A percentile compares a stretch with the other conserved stretches of the same genome.
These are phyloP conservation scores for Paragyromitra xinjiangensis DNA, from an alignment of 495 filamentous ascomycete genomes.

Conservation along the genomic window DNA sequence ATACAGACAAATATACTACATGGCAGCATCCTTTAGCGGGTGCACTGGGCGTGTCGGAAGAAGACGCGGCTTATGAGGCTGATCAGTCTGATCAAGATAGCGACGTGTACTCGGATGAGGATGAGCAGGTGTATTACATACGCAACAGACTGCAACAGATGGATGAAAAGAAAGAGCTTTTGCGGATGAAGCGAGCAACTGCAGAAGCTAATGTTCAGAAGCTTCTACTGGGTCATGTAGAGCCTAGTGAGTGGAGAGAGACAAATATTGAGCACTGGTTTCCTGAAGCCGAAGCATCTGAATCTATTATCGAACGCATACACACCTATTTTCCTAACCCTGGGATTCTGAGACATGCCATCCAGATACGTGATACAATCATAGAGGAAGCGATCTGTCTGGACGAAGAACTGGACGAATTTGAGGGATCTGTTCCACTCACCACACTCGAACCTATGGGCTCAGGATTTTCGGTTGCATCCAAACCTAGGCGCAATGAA, in stretches of 20 bases:
- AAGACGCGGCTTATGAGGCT: background rate
- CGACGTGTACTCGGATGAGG: background rate
- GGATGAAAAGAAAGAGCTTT: background rate
- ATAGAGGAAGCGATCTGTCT: background rate
- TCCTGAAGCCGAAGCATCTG: constrained; percentile 9
- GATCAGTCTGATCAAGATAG: background rate
- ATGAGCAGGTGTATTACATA: background rate
- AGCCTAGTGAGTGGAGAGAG: constrained; percentile 8
- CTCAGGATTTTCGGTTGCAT: background rate
- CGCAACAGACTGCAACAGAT: background rate
- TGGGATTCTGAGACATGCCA: background rate
- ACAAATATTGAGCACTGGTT: constrained; percentile 30
- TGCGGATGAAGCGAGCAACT: background rate
- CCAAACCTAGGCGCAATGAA: background rate
- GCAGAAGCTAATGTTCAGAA: constrained; percentile 14
- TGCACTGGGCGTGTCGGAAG: background rate
- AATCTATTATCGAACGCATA: constrained; percentile 23
- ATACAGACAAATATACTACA: constrained; percentile 27
- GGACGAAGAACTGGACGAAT: background rate
- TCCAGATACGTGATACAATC: constrained; percentile 2
- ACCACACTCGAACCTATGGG: background rate
- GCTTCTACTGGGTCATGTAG: background rate
- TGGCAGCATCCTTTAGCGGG: constrained; percentile 17
- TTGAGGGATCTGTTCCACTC: background rate
- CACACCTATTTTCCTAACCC: background rate